These are phyloP conservation scores for Phaseolus coccineus DNA, from an alignment of 331 rosid species.

Conservation along the genomic window DNA sequence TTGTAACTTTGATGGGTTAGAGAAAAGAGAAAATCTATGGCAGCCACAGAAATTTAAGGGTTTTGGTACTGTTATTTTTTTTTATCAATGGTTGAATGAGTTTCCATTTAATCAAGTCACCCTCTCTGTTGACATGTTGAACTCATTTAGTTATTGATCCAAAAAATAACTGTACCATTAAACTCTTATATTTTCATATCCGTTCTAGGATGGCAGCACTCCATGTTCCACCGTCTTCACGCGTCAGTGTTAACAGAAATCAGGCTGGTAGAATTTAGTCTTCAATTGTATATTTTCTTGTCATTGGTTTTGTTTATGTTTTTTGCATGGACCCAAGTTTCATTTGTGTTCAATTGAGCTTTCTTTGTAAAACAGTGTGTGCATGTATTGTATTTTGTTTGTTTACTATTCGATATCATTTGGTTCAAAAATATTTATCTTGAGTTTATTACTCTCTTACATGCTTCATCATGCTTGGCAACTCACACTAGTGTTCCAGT, in stretches of 20 bases:
- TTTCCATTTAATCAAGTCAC: neutral
- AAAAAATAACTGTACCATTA: slow-evolving; percentile 8
- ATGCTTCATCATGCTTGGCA: neutral
- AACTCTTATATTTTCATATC: neutral
- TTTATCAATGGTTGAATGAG: neutral
- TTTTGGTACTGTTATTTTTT: neutral
- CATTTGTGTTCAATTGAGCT: slow-evolving; percentile 3
- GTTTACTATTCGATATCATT: neutral
- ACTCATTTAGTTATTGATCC: slow-evolving; percentile 3
- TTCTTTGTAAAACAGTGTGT: slow-evolving; percentile 3
- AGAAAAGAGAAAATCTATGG: neutral
- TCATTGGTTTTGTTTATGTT: slow-evolving; percentile 12
- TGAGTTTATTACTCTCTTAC: neutral
- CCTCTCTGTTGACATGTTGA: neutral
- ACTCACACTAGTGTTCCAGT: neutral
- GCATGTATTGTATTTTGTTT: slow-evolving; percentile 1
- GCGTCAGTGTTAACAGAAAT: neutral
- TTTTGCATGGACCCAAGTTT: neutral
- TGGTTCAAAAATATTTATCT: neutral
- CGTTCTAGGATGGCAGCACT: neutral
- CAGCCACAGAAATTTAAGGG: neutral
- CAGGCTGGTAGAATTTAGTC: slow-evolving; percentile 4
- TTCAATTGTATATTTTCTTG: slow-evolving; percentile 20
- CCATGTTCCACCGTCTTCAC: neutral
- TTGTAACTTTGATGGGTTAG: slow-evolving; percentile 49